Evolutionary conservation across 768 basidiomycete genomes (phyloP).

Genomic region (Leucocoprinus sp.): DNA sequence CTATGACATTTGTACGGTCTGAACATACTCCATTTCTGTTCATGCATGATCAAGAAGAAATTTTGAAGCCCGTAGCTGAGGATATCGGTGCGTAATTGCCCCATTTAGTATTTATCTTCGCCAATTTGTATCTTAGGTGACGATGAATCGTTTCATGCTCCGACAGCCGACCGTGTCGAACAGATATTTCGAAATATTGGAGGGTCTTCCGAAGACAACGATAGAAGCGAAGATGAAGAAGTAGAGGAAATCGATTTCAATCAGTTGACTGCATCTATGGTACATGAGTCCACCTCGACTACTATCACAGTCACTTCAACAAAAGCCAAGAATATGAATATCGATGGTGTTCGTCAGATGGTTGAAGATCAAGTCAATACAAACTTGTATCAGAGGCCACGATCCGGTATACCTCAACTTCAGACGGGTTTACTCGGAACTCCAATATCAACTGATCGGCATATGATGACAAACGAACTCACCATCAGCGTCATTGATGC

Average conservation of each 20-base stretch:
- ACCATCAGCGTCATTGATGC: constrained; percentile 8
- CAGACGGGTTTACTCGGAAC: neutral
- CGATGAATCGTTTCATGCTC: constrained; percentile 45
- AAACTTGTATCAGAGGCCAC: neutral
- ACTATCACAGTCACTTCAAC: constrained; percentile 7
- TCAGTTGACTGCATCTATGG: constrained; percentile 31
- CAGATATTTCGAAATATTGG: constrained; percentile 43
- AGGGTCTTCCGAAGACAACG: constrained; percentile 20
- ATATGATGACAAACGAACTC: constrained; percentile 2
- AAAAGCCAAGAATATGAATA: constrained; percentile 5
- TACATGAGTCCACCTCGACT: constrained; percentile 4
- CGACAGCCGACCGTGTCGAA: constrained; percentile 63
- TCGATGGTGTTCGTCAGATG: constrained; percentile 19
- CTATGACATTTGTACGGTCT: constrained; percentile 62
- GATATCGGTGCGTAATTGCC: constrained; percentile 35
- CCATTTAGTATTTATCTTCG: neutral
- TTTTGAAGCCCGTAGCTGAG: constrained; percentile 47
- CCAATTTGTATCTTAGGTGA: constrained; percentile 27
- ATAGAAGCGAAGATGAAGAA: constrained; percentile 27
- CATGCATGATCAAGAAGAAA: constrained; percentile 41
- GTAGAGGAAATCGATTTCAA: constrained; percentile 62
- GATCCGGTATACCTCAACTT: neutral
- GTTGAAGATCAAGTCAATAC: constrained; percentile 9
- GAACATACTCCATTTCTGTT: constrained; percentile 44
- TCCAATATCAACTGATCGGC: neutral